Conservation (phyloP, 345 rosid species). For the Hibiscus syriacus region DNA sequence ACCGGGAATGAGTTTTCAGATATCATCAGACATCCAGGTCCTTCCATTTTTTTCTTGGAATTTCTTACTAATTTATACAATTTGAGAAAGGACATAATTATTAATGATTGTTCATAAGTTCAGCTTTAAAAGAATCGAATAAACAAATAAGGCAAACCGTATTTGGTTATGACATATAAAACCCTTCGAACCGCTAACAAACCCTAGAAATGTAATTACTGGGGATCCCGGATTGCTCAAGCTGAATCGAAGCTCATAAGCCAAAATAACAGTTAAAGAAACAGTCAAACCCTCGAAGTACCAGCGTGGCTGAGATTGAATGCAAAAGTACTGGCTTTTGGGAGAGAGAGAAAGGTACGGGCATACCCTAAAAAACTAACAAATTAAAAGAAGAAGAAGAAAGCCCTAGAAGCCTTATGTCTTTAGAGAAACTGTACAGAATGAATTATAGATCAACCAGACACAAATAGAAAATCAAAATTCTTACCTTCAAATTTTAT, state of each 20-base stretch:
- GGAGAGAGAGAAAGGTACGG: no score
- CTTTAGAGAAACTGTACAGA: no score
- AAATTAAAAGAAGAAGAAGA: no score
- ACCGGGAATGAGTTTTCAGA: no score
- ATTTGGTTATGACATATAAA: neutral
- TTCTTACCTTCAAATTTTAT: neutral
- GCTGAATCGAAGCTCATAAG: slow-evolving; percentile 3
- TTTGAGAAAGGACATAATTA: no score
- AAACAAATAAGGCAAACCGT: neutral
- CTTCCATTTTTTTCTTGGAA: neutral
- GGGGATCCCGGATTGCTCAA: slow-evolving; percentile 5
- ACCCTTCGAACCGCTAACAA: neutral
- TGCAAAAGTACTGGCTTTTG: no score
- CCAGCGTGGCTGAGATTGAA: no score
- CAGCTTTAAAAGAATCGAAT: neutral
- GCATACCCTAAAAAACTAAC: no score
- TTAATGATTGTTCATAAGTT: neutral
- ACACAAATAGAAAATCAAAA: neutral
- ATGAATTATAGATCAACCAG: neutral
- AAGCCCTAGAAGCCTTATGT: no score
- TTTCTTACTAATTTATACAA: neutral
- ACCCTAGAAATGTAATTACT: slow-evolving; percentile 11
- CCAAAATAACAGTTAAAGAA: neutral
- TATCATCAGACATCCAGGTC: no score
- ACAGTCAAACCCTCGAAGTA: neutral